Base-by-base conservation (phyloP, 2,329 filamentous ascomycete genomes). In the Dactylellina parvicollis region DNA sequence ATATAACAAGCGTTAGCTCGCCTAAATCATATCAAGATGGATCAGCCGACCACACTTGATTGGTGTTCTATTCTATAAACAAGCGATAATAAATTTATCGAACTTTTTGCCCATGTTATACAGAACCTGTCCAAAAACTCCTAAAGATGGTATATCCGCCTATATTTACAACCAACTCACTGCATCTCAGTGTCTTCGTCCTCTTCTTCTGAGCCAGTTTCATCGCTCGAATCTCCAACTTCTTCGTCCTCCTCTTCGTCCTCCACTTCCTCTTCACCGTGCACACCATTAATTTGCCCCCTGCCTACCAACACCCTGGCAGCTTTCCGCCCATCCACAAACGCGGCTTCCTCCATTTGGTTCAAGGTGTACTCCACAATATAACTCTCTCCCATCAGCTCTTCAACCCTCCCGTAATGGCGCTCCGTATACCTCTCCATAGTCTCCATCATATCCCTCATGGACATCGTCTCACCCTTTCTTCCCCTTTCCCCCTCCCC, bases 351-450 rank as follows among this genome's bases (percentile, higher is more conserved):
- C 65, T 81, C 81, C 75, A 62, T 82, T 14, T 73, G 69, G 52
- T 73, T 73, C 12, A 73, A 28, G 75, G 94, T 96, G 85, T 96
- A 98, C 81, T 96, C 92, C 40, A 98, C 87, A 78, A 99, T 82
- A 81, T 93, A 98, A 79, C 93, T 96, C 83, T 98, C 95, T 79
- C 98, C 94, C 40, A 93, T 88, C 77, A 97, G 83, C 79, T 96
- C 94, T 80, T 96, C 93, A 77, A 95, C 86, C 61, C 94, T 86
- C 80, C 89, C 90, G 81, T 96, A 97, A 80, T 99, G 95, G 76
- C 93, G 86, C 81, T 98, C 92, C 0, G 93, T 96, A 80, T 99
- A 98, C 14, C 90, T 91, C 77, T 88, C 89, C 69, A 99, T 84
- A n/a, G 90, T 94, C 76, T 94, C 90, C 38, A 97, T 81, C 2